Evolutionary conservation across 257 asterid genomes (phyloP).

Genomic region (Solanum raphanifolium): DNA sequence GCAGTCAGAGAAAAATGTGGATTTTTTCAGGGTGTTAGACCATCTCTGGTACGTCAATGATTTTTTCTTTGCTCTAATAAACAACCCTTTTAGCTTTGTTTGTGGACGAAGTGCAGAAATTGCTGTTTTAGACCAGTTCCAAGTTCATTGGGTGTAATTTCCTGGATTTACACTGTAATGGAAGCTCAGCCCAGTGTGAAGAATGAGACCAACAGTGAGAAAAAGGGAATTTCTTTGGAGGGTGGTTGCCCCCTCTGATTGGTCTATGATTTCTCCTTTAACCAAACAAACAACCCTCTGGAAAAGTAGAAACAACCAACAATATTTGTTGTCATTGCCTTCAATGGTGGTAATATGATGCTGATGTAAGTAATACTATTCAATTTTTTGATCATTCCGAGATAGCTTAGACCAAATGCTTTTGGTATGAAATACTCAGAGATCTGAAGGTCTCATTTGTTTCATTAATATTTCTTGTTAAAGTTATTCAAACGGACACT

Average conservation of each 20-base stretch:
- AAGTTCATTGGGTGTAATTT: background rate
- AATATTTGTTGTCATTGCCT: background rate
- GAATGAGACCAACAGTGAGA: background rate
- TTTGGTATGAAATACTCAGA: background rate
- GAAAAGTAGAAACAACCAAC: background rate
- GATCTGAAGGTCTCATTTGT: background rate
- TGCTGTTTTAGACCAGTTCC: background rate
- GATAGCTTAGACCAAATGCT: background rate
- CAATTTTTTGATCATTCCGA: background rate
- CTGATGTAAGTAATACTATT: background rate
- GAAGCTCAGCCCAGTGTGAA: background rate
- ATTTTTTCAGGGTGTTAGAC: background rate
- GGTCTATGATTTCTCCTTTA: background rate
- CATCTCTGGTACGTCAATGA: background rate
- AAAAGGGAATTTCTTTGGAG: background rate
- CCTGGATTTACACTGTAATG: background rate
- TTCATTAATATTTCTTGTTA: background rate
- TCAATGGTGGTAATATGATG: background rate
- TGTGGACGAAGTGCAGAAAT: background rate
- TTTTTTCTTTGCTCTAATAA: background rate
- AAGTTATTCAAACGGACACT: background rate
- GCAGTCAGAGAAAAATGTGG: background rate
- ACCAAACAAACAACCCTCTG: background rate
- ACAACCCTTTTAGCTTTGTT: background rate
- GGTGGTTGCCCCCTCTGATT: background rate